Percentiles rank a stretch among this genome's conserved stretches.
Conservation (phyloP, 495 filamentous ascomycete species). For the Tuber indicum region DNA sequence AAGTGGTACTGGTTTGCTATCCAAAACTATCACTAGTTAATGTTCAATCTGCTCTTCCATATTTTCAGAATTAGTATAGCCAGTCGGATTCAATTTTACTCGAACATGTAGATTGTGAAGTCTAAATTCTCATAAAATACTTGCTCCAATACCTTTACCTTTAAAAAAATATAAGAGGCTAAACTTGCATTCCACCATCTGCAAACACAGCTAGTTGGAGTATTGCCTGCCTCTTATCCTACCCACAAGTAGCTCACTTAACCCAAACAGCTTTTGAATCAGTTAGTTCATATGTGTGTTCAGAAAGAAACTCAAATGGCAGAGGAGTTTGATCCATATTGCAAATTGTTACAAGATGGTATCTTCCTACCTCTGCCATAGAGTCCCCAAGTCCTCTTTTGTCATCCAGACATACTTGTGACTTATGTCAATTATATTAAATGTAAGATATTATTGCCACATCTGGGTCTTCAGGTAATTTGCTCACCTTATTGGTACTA, state of each 20-base stretch:
- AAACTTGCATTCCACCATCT: neutral
- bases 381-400: neutral
- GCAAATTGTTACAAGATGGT: neutral
- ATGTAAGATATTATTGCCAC: neutral
- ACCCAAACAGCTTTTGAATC: conserved; percentile 1
- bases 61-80: too few relatives aligned
- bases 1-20: too few relatives aligned
- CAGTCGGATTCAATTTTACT: too few relatives aligned
- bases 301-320: conserved; percentile 7
- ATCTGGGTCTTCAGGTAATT: neutral
- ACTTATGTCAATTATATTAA: neutral
- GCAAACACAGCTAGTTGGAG: conserved; percentile 6
- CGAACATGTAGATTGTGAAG: too few relatives aligned
- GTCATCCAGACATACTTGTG: neutral
- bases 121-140: neutral
- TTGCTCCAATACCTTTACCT: neutral
- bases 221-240: conserved; percentile 7
- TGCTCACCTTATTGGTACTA: neutral
- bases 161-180: neutral
- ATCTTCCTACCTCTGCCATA: neutral
- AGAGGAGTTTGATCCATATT: too few relatives aligned
- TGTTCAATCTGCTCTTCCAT: too few relatives aligned
- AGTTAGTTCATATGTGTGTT: neutral
- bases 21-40: too few relatives aligned
- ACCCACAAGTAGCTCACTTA: neutral